Base-by-base conservation (phyloP, 345 rosid species). In the Camelina hispida region DNA sequence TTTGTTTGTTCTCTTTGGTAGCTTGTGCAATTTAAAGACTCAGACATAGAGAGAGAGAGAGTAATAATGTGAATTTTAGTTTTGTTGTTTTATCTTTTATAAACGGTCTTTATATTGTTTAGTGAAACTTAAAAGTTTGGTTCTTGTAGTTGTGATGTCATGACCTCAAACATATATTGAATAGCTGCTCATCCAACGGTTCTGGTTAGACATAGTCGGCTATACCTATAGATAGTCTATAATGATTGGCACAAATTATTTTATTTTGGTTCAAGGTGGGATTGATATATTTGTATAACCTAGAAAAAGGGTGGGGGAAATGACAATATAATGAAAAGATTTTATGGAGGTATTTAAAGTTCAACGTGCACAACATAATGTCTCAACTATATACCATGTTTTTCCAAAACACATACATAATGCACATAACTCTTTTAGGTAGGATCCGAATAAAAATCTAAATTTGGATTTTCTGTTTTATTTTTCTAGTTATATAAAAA, bases 291-390 rank as follows among this genome's bases (percentile, higher is more conserved):
- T 18, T 14, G 10, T 47, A 34, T 20, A 37, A 15, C 15, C 23
- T 8, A 48, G n/a, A n/a, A n/a, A 48, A 48, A 16, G 6, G 50
- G 4, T 44, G 16, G 48, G 48, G 48, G 44, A 62, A 62, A 40
- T 34, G 52, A 44, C 8, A 17, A 50, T 38, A 54, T 34, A 34
- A 16, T 68, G 14, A 43, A 54, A 46, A 50, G 66, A 66, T 25
- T 55, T 56, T 30, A 50, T 77, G 54, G 3, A 58, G 4, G 47
- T 52, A 40, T 64, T 3, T 50, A 72, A 51, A 56, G 62, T 18
- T 20, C 62, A 78, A 78, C 81, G 81, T 78, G 81, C 73, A 66
- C 34, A 72, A 11, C 77, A 78, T 72, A 66, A 71, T 59, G 81
- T 78, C 50, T 52, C 79, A 76, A 72, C 76, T 72, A 72, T 62